These are phyloP conservation scores for Rubroshorea leprosula DNA, from an alignment of 345 rosid species.

Conservation along the genomic window DNA sequence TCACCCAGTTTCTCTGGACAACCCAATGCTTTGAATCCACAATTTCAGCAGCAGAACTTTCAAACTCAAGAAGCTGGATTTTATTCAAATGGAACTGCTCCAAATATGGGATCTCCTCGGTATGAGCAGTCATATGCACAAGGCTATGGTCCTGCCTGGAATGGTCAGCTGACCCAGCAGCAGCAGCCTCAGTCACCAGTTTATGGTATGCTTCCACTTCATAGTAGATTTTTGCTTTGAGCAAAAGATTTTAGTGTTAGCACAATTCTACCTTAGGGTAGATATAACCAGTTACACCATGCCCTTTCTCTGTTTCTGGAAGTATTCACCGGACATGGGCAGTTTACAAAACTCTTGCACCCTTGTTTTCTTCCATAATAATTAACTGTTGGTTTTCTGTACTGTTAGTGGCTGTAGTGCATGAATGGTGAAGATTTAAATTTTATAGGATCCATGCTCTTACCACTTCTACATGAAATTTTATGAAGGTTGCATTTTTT, in stretches of 20 bases:
- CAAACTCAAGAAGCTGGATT: constrained; percentile 50
- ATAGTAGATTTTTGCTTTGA: background rate
- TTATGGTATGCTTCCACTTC: constrained; percentile 37
- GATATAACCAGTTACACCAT: no score
- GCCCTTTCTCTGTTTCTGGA: no score
- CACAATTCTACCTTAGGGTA: background rate
- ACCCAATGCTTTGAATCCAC: constrained; percentile 43
- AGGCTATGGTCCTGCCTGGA: constrained; percentile 53
- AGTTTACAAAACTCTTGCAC: no score
- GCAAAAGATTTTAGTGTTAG: constrained; percentile 1
- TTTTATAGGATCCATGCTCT: no score
- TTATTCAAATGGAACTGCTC: constrained; percentile 56
- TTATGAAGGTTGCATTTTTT: constrained; percentile 15
- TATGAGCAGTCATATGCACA: constrained; percentile 58
- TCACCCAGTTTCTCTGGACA: constrained; percentile 37
- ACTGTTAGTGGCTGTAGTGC: no score
- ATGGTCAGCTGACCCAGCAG: constrained; percentile 52
- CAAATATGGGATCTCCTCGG: constrained; percentile 52
- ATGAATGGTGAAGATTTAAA: no score
- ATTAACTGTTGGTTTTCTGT: no score
- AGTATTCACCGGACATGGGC: no score
- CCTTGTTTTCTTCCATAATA: no score
- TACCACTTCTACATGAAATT: background rate
- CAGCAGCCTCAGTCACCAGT: constrained; percentile 66
- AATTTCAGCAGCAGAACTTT: constrained; percentile 48